Percentiles rank a stretch among this genome's conserved stretches.
These are phyloP conservation scores for Daedaleopsis nitida DNA, from an alignment of 768 basidiomycete species.

Conservation along the genomic window DNA sequence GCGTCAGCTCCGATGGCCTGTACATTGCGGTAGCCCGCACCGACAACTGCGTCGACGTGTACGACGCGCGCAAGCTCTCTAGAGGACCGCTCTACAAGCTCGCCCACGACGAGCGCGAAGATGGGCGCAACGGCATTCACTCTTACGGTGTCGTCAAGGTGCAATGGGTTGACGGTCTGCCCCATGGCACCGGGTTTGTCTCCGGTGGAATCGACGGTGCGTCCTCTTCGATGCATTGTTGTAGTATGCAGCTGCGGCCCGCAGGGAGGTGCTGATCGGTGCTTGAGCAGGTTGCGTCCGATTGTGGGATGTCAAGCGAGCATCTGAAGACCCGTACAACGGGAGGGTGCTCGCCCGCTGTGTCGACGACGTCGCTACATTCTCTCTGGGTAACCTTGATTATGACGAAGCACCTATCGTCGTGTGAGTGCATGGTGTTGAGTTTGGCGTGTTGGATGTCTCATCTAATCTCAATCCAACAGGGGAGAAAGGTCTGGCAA, in stretches of 20 bases:
- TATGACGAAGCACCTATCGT: slow-evolving; percentile 57
- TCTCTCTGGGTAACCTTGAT: slow-evolving; percentile 58
- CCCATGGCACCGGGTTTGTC: slow-evolving; percentile 47
- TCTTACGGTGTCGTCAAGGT: slow-evolving; percentile 53
- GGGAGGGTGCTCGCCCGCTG: slow-evolving; percentile 54
- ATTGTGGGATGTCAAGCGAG: slow-evolving; percentile 61
- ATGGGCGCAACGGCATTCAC: not conserved
- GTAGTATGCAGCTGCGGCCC: too few species aligned
- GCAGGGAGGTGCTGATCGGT: slow-evolving; percentile 11
- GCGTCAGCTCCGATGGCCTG: slow-evolving; percentile 62
- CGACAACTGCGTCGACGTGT: slow-evolving; percentile 62
- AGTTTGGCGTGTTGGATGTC: not conserved
- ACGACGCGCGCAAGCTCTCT: slow-evolving; percentile 58
- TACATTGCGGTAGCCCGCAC: slow-evolving; percentile 61
- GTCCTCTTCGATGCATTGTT: slow-evolving; percentile 17
- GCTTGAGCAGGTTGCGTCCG: slow-evolving; percentile 60
- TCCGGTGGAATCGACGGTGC: slow-evolving; percentile 69
- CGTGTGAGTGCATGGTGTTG: slow-evolving; percentile 46
- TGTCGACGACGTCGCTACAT: slow-evolving; percentile 58
- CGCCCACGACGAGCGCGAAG: slow-evolving; percentile 40
- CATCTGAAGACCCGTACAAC: slow-evolving; percentile 40
- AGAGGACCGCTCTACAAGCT: slow-evolving; percentile 50
- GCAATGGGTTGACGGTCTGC: slow-evolving; percentile 51
- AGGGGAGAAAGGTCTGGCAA: slow-evolving; percentile 20
- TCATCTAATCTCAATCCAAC: not conserved